These are phyloP conservation scores for Angophora floribunda DNA, from an alignment of 345 rosid species.

Conservation along the genomic window DNA sequence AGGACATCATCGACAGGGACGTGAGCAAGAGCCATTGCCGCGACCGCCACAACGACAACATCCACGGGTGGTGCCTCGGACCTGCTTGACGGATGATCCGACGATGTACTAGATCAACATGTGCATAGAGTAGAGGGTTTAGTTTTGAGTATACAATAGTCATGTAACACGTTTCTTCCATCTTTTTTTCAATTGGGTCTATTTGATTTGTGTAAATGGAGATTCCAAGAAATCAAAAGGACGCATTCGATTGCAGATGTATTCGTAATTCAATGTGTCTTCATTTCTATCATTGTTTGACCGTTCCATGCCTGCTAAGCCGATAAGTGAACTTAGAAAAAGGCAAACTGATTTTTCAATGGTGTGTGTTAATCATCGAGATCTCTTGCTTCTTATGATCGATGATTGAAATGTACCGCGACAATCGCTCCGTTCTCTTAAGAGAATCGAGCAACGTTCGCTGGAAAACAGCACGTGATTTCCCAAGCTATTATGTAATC, in stretches of 20 bases:
- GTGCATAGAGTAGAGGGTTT: background rate
- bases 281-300: background rate
- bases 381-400: background rate
- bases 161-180: background rate
- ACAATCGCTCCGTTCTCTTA: background rate
- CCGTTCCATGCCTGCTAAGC: background rate
- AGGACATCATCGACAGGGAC: constrained; percentile 42
- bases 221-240: background rate
- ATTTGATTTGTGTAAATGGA: background rate
- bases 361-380: background rate
- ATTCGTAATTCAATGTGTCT: background rate
- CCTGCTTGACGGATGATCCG: constrained; percentile 3
- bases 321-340: background rate
- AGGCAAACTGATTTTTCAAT: background rate
- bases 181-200: background rate
- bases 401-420: background rate
- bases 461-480: background rate
- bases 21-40: constrained; percentile 29
- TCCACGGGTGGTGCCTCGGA: constrained; percentile 32
- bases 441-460: background rate
- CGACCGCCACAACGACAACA: constrained; percentile 6
- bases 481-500: background rate
- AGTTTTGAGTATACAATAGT: background rate
- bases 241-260: background rate
- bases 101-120: background rate